Evolutionary conservation across 345 rosid genomes (phyloP), one percentile per base, ranked within the genome.

Genomic region (Boechera stricta): DNA sequence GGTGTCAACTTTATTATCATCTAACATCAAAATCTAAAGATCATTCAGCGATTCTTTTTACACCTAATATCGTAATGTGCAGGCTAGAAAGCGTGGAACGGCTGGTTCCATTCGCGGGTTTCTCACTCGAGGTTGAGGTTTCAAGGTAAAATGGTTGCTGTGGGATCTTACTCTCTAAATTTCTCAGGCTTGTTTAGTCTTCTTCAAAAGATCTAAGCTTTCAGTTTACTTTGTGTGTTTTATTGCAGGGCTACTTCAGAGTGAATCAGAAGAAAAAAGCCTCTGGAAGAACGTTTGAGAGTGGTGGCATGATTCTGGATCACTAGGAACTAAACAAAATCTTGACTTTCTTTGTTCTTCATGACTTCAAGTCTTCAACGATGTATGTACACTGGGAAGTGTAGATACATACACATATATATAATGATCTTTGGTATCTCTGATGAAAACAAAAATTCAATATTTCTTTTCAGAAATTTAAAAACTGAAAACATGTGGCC

Each of bases 71-170:
- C 44, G 26, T 41, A 45, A 77, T 59, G 9, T 85, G 82, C 82
- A 94, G 97, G 91, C 85, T 45, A 91, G 87, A 73, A 81, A 78
- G 76, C 90, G 87, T 16, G 89, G 90, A 55, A 67, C 56, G 3
- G 79, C 93, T 15, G 92, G 91, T 76, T 76, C 90, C 18, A 69
- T 85, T 79, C 84, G 44, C 36, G 84, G 88, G 66, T 81, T 83
- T 75, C 86, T 86, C 66, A 53, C 80, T 71, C 86, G 73, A 49
- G 55, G 82, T 58, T 87, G 79, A 82, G 56, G 51, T 52, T 31
- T 55, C 24, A 58, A 72, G 85, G 81, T 69, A 47, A 74, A 75
- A 31, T 60, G 35, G 56, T 53, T 5, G 4, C 11, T 59, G 18
- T 72, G 45, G 13, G 45, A 61, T 51, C 24, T 69, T 59, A 24